phyloP scores from a whole-genome alignment of 2,329 filamentous ascomycete species.

The Cryoendolithus antarcticus region DNA sequence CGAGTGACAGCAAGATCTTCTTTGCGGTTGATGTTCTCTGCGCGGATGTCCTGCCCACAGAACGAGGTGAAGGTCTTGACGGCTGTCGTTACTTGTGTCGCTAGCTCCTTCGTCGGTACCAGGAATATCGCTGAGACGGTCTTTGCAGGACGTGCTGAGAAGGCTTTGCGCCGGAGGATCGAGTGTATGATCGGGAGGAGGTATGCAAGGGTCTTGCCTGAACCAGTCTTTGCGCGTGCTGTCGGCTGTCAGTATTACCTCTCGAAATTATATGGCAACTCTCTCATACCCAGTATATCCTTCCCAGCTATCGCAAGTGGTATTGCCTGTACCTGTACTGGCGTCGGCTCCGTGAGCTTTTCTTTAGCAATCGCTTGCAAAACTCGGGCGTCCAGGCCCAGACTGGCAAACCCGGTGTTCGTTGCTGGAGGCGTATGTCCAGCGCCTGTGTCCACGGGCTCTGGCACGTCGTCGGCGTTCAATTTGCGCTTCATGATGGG shows the following conservation, averaged over 20 bases:
- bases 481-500: conserved; percentile 35
- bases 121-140: conserved; percentile 68
- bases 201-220: conserved; percentile 93
- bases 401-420: conserved; percentile 52
- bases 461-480: conserved; percentile 35
- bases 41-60: conserved; percentile 70
- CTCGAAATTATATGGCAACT: neutral
- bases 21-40: conserved; percentile 80
- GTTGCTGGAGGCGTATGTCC: no score
- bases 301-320: conserved; percentile 76
- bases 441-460: conserved; percentile 14
- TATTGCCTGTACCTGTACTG: conserved; percentile 76
- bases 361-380: conserved; percentile 76
- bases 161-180: conserved; percentile 65
- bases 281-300: conserved; percentile 56
- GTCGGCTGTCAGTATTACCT: conserved; percentile 7
- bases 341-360: conserved; percentile 75
- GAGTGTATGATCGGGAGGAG: conserved; percentile 76
- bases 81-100: conserved; percentile 74
- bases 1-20: conserved; percentile 80
- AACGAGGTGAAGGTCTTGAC: conserved; percentile 67
- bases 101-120: conserved; percentile 87
- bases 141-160: conserved; percentile 33
- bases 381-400: conserved; percentile 73
- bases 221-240: conserved; percentile 88